Conservation (phyloP, 2,329 filamentous ascomycete species). For the Fusarium pseudocircinatum region DNA sequence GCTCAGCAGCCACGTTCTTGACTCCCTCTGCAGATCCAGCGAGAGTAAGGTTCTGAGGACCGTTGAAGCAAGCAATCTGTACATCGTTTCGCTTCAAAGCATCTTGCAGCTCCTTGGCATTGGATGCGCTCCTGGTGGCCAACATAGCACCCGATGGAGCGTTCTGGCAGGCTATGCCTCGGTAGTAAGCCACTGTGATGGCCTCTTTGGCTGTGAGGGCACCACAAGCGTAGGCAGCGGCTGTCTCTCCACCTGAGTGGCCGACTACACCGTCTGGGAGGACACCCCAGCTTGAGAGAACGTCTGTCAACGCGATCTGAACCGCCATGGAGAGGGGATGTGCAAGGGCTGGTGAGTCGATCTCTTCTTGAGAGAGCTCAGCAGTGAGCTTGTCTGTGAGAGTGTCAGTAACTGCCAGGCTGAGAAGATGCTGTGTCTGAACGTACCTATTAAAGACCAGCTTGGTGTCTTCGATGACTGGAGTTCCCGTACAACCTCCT, state of each 20-base stretch:
- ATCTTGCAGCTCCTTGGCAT: slow-evolving; percentile 31
- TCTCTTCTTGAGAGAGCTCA: slow-evolving; percentile 29
- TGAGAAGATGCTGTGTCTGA: accelerated
- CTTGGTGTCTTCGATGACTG: slow-evolving; percentile 3
- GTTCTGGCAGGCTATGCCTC: slow-evolving; percentile 35
- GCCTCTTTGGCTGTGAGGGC: slow-evolving; percentile 35
- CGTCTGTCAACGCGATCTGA: slow-evolving; percentile 31
- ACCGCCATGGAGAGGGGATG: slow-evolving; percentile 35
- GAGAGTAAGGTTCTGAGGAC: slow-evolving; percentile 36
- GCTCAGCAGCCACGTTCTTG: slow-evolving; percentile 27
- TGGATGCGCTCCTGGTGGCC: slow-evolving; percentile 27
- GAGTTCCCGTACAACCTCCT: slow-evolving; percentile 22
- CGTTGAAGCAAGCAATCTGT: slow-evolving; percentile 39
- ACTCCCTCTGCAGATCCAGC: slow-evolving; percentile 32
- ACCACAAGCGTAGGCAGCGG: slow-evolving; percentile 37
- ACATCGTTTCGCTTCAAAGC: slow-evolving; percentile 28
- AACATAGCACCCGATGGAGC: slow-evolving; percentile 33
- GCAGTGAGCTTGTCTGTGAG: slow-evolving; percentile 26
- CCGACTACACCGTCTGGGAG: slow-evolving; percentile 35
- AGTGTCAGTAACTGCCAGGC: not conserved
- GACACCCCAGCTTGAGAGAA: slow-evolving; percentile 34
- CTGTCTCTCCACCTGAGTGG: slow-evolving; percentile 36
- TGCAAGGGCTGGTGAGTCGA: slow-evolving; percentile 24
- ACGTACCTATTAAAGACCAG: slow-evolving; percentile 29
- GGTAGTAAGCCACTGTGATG: slow-evolving; percentile 35